These are phyloP conservation scores for Penicillium cataractarum DNA, from an alignment of 495 filamentous ascomycete species.

Conservation along the genomic window DNA sequence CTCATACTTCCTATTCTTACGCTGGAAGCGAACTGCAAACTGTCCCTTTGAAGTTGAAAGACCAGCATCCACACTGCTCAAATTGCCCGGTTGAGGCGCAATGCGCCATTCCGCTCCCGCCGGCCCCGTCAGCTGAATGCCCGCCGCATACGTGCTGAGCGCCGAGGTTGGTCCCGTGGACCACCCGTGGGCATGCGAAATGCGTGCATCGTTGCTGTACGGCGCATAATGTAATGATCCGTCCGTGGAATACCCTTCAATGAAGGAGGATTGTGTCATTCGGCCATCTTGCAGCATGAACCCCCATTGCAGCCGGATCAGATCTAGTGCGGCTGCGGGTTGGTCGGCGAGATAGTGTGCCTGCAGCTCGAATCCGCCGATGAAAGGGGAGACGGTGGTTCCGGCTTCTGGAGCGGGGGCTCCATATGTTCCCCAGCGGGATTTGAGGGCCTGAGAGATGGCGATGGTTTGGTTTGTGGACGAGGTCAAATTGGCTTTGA, in stretches of 20 bases:
- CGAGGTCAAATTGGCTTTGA: conserved; percentile 42
- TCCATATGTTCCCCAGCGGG: conserved; percentile 57
- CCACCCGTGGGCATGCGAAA: conserved; percentile 65
- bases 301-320: conserved; percentile 58
- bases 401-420: conserved; percentile 60
- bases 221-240: conserved; percentile 60
- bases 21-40: conserved; percentile 7
- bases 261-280: conserved; percentile 64
- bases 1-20: conserved; percentile 4
- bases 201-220: conserved; percentile 54
- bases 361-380: conserved; percentile 59
- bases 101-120: conserved; percentile 52
- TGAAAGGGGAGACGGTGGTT: conserved; percentile 60
- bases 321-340: conserved; percentile 48
- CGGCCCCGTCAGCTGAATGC: conserved; percentile 49
- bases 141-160: conserved; percentile 51
- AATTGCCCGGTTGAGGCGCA: conserved; percentile 48
- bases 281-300: conserved; percentile 61
- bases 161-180: conserved; percentile 57
- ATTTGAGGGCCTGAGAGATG: conserved; percentile 47
- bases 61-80: conserved; percentile 53
- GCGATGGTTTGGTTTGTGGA: conserved; percentile 20
- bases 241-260: conserved; percentile 59
- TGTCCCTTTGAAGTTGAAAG: conserved; percentile 38
- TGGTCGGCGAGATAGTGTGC: conserved; percentile 52